Base-by-base conservation (phyloP, 1,139 yeast species). In the Pichia norvegensis region DNA sequence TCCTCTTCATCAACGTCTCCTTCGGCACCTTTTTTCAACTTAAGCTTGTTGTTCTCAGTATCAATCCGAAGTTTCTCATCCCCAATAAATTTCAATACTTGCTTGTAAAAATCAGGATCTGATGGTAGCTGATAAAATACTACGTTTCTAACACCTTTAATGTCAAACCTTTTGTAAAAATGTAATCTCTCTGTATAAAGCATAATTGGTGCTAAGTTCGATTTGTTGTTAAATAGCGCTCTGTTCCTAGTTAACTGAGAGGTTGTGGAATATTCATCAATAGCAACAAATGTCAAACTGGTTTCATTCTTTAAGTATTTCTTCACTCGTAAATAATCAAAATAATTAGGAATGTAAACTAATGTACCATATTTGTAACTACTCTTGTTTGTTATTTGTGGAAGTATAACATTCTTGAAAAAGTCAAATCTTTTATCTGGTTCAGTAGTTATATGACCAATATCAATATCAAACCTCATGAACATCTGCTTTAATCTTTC, bases 171-270 rank as follows among this genome's bases (percentile, higher is more conserved):
- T 55, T 96, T 76, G 68, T 82, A 92, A 61, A 86, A 94, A 62
- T 92, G 98, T 62, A 90, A 70, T 72, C 99, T 83, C 58, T 92
- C 97, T 0, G 97, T 86, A 65, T 88, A 88, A 19, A 92, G 64
- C 66, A 94, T 62, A 31, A 90, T 74, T 57, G 86, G 85, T 38
- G 76, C 72, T 35, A 46, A 44, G 27, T 52, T 53, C 17, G 55
- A 47, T 23, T 50, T 54, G 33, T 52, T 69, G 14, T 64, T 59
- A 60, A 92, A 92, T 36, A 73, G 68, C 7, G 86, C 75, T 56
- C 98, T 74, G 17, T 81, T 78, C 46, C 86, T 73, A 1, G 90
- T 78, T 36, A 87, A 63, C 48, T 84, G 83, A 14, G 85, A 72
- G 54, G 78, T 85, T 4, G 78, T 66, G 4, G 95, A 73, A 64